Evolutionary conservation across 2,329 filamentous ascomycete genomes (phyloP), one percentile per base, ranked within the genome.

Genomic region (Cladosporium sp.): DNA sequence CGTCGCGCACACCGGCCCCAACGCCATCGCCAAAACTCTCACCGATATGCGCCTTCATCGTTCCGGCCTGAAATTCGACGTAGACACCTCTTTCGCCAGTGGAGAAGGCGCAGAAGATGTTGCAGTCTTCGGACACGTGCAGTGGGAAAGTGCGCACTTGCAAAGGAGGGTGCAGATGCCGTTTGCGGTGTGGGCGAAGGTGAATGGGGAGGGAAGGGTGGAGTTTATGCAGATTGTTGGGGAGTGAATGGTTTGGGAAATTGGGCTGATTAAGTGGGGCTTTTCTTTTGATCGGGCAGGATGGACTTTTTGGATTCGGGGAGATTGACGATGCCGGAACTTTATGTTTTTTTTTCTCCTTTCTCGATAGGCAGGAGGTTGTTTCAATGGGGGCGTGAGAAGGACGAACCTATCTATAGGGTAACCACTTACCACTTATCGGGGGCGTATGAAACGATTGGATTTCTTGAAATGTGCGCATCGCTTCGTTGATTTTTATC

Each of bases 141-240:
- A 55, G 32, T 55, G 52, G 52, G 40, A 55, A 28, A 55, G 52
- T 12, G 28, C 9, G 52, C 39, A 55, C 6, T 47, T 55, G 39
- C 17, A 3, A 3, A 6, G 52, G 3, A 17, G 52, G 20, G 32
- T 55, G 32, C 19, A 25, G 32, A 25, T 55, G 40, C 52, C 52
- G 40, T 55, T 55, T 47, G 52, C 52, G 1, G 52, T 55, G 28
- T 55, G 52, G 52, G 52, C 52, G 52, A 55, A 55, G 40, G 40
- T 55, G 13, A 15, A 39, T 32, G 19, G 20, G 32, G 40, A 20
- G 40, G 52, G 52, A 6, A 19, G 22, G 52, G 28, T 55, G 40
- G 52, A 47, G 52, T 55, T 55, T 37, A 25, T 55, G 52, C 39
- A 55, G 52, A 22, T 55, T 24, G 40, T 55, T 35, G 52, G 39